These are phyloP conservation scores for Chondrostereum purpureum DNA, from an alignment of 1,284 basidiomycete species.

Conservation along the genomic window DNA sequence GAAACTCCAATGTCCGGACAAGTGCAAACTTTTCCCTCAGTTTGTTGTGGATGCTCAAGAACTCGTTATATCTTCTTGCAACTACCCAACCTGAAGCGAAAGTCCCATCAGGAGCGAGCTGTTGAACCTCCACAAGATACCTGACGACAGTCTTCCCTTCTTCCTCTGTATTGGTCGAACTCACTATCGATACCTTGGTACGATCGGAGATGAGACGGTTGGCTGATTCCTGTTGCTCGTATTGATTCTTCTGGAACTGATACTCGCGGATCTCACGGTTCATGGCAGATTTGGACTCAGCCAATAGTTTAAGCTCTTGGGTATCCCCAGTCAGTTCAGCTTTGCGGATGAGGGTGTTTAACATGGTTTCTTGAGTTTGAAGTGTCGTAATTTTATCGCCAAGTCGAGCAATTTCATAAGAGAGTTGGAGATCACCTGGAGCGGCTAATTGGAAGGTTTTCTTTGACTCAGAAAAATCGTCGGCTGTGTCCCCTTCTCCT, in stretches of 20 bases:
- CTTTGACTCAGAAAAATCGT: slow-evolving; percentile 36
- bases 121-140: slow-evolving; percentile 90
- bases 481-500: slow-evolving; percentile 37
- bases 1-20: slow-evolving; percentile 76
- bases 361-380: slow-evolving; percentile 74
- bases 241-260: slow-evolving; percentile 84
- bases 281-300: slow-evolving; percentile 76
- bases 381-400: slow-evolving; percentile 71
- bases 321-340: slow-evolving; percentile 90
- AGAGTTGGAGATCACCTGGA: slow-evolving; percentile 82
- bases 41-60: slow-evolving; percentile 81
- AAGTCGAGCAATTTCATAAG: slow-evolving; percentile 75
- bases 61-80: slow-evolving; percentile 90
- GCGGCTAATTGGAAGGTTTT: slow-evolving; percentile 66
- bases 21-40: slow-evolving; percentile 68
- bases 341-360: slow-evolving; percentile 85
- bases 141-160: slow-evolving; percentile 85
- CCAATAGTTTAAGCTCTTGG: slow-evolving; percentile 78
- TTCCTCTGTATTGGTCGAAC: slow-evolving; percentile 71
- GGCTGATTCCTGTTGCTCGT: slow-evolving; percentile 84
- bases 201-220: slow-evolving; percentile 77
- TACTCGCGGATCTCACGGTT: slow-evolving; percentile 79
- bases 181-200: slow-evolving; percentile 75
- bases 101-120: slow-evolving; percentile 70
- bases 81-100: slow-evolving; percentile 87